Conservation (phyloP, 176 grass and related monocot species). For the Chloris gayana region DNA sequence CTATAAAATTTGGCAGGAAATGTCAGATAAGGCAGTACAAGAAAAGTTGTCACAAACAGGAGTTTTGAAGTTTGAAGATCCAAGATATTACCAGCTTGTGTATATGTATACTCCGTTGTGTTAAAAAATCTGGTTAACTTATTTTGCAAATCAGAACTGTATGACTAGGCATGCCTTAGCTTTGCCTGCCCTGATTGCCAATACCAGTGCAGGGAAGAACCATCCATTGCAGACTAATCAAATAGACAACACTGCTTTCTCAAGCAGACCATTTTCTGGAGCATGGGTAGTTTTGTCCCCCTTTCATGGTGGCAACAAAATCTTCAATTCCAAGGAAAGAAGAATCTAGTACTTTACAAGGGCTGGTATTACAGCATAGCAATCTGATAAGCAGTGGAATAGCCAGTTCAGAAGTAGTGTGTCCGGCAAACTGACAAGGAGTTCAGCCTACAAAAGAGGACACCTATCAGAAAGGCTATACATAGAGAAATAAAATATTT, state of each 20-base stretch:
- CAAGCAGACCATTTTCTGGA: conserved; percentile 5
- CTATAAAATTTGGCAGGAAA: conserved; percentile 21
- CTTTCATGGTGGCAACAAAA: conserved; percentile 11
- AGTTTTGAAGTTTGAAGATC: not conserved
- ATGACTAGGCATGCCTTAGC: conserved; percentile 10
- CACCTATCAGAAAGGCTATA: conserved; percentile 26
- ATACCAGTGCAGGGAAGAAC: conserved; percentile 19
- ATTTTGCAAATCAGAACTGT: not conserved
- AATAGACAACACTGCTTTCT: conserved; percentile 24
- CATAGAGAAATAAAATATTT: not conserved
- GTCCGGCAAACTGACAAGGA: conserved; percentile 72
- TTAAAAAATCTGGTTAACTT: not conserved
- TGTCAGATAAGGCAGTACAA: not conserved
- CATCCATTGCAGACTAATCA: not conserved
- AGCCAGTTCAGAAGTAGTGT: conserved; percentile 87
- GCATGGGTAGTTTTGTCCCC: conserved; percentile 11
- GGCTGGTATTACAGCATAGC: conserved; percentile 80
- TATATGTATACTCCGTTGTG: not conserved
- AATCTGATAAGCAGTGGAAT: conserved; percentile 89
- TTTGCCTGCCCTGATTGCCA: conserved; percentile 17
- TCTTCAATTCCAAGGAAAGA: conserved; percentile 23
- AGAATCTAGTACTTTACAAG: conserved; percentile 79
- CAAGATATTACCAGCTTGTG: conserved; percentile 38
- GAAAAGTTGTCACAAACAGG: not conserved
- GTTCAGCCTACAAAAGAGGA: conserved; percentile 68